Percentiles rank a stretch among this genome's conserved stretches.
Conservation (phyloP, 257 asterid species). For the Mentha longifolia region DNA sequence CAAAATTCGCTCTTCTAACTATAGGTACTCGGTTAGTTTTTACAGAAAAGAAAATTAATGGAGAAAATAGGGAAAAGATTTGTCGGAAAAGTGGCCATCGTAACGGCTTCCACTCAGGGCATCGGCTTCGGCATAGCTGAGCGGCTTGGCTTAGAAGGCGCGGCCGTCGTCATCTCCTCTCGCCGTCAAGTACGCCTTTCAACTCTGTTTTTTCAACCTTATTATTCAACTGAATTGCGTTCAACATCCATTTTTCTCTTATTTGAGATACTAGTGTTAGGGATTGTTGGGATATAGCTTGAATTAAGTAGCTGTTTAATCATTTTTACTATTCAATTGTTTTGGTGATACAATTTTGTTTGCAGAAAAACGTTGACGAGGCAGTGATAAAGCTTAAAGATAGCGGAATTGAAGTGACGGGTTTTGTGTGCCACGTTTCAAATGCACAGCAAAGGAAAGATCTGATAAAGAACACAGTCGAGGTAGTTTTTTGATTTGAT, state of each 20-base stretch:
- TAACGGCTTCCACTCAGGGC: conserved; percentile 59
- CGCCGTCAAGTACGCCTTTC: conserved; percentile 62
- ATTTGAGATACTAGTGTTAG: background rate
- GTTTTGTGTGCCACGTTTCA: conserved; percentile 86
- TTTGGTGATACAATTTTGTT: conserved; percentile 2
- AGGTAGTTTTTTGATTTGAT: conserved; percentile 46
- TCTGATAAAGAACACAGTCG: conserved; percentile 67
- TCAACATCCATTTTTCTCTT: background rate
- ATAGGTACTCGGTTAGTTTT: too few relatives aligned
- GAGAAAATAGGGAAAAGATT: conserved; percentile 63
- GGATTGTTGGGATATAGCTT: background rate
- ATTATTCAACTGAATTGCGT: background rate
- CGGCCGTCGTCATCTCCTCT: conserved; percentile 89
- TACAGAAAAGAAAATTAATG: conserved; percentile 16
- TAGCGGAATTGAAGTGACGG: conserved; percentile 67
- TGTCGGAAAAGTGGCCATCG: conserved; percentile 76
- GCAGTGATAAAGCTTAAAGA: conserved; percentile 68
- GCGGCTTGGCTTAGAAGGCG: conserved; percentile 91
- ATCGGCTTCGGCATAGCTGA: conserved; percentile 88
- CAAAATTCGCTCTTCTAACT: too few relatives aligned
- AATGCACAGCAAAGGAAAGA: conserved; percentile 77
- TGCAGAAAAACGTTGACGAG: conserved; percentile 86
- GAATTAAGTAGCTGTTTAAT: background rate
- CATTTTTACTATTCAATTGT: background rate
- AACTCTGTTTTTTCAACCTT: background rate